phyloP scores from a whole-genome alignment of 495 filamentous ascomycete genomes.

The Parathielavia appendiculata region DNA sequence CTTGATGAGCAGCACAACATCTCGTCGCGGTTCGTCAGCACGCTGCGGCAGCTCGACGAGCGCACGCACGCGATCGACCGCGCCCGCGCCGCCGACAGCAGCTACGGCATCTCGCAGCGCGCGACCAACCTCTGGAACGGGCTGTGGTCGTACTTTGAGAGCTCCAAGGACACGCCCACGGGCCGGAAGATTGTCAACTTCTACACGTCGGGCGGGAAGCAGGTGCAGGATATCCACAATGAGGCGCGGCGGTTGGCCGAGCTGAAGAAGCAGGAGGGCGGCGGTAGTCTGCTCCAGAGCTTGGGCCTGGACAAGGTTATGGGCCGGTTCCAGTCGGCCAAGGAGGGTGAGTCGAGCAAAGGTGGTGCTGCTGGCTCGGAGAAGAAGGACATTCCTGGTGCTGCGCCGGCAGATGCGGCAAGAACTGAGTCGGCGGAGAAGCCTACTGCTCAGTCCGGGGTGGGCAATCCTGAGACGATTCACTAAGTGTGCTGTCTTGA shows the following conservation, averaged over 20 bases:
- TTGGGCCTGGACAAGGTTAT: conserved; percentile 40
- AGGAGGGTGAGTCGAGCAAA: background rate
- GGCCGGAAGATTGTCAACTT: conserved; percentile 81
- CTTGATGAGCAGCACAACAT: conserved; percentile 90
- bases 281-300: conserved; percentile 42
- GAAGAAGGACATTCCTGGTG: conserved; percentile 19
- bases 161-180: conserved; percentile 76
- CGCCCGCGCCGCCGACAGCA: conserved; percentile 68
- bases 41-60: conserved; percentile 69
- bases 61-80: conserved; percentile 77
- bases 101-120: conserved; percentile 65
- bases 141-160: conserved; percentile 76
- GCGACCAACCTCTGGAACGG: conserved; percentile 61
- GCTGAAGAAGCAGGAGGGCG: conserved; percentile 67
- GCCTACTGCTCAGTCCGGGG: conserved; percentile 6
- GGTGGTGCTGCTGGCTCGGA: background rate
- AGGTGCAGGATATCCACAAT: conserved; percentile 85
- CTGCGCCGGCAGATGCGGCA: conserved; percentile 8
- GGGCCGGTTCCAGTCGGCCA: background rate
- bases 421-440: conserved; percentile 13
- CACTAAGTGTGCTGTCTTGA: conserved; percentile 2
- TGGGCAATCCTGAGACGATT: conserved; percentile 11
- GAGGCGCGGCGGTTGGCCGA: conserved; percentile 85
- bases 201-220: conserved; percentile 73
- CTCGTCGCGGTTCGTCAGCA: conserved; percentile 65